These are phyloP conservation scores for Lunularia cruciata DNA, from an alignment of 225 moss, liverwort and hornwort genomes.

Conservation along the genomic window DNA sequence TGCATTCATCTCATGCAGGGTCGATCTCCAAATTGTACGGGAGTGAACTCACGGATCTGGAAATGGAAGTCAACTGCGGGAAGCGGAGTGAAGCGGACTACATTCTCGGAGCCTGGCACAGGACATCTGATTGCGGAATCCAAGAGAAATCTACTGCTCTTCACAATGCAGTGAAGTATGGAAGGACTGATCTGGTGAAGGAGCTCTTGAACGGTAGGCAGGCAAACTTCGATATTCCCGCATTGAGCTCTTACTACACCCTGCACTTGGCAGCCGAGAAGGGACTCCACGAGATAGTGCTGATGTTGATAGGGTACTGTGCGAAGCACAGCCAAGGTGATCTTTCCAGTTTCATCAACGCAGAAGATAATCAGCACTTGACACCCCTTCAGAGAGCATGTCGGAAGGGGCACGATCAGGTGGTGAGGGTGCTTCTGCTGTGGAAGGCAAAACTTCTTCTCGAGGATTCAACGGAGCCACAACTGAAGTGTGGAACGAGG, in stretches of 20 bases:
- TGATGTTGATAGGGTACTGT: not conserved
- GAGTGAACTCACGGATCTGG: too few relatives aligned
- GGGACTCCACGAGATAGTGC: not conserved
- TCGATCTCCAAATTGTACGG: too few relatives aligned
- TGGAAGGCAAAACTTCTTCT: not conserved
- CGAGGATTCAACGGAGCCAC: not conserved
- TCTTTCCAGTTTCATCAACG: not conserved
- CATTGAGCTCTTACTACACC: not conserved
- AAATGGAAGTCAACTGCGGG: too few relatives aligned
- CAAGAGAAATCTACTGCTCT: not conserved
- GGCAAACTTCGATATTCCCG: not conserved
- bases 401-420: not conserved
- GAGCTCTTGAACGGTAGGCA: not conserved
- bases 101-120: not conserved
- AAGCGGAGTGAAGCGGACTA: not conserved
- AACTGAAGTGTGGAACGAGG: too few relatives aligned
- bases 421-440: not conserved
- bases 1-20: too few relatives aligned
- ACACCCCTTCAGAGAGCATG: constrained; percentile 10
- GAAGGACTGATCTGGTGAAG: not conserved
- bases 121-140: too few relatives aligned
- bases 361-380: not conserved
- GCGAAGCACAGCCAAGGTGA: not conserved
- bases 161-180: not conserved
- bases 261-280: not conserved